Evolutionary conservation across 441 rosid species (phyloP).

Genomic region (Manihot esculenta): DNA sequence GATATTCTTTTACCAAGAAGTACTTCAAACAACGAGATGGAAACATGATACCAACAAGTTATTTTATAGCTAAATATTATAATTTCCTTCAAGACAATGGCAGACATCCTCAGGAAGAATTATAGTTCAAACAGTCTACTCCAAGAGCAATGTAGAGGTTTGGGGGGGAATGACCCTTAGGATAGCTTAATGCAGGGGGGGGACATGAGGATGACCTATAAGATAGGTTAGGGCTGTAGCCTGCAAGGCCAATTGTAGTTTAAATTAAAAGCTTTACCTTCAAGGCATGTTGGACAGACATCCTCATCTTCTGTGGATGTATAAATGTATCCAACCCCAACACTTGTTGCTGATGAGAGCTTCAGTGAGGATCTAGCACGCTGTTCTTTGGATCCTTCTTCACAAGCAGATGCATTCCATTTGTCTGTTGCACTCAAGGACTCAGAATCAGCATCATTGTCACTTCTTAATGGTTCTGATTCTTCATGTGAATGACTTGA

Average conservation of each 20-base stretch:
- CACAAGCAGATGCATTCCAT: conserved; percentile 64
- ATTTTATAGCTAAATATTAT: background rate
- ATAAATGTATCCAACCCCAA: conserved; percentile 54
- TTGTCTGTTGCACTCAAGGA: conserved; percentile 54
- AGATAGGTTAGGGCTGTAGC: too few species aligned
- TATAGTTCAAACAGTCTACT: background rate
- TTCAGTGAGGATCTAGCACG: conserved; percentile 52
- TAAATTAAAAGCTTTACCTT: conserved; percentile 49
- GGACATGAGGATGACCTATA: too few species aligned
- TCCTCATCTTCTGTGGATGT: conserved; percentile 78
- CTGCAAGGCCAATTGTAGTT: too few species aligned
- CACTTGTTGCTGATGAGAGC: conserved; percentile 47
- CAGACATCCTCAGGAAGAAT: background rate
- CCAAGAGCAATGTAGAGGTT: background rate
- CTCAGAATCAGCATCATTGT: conserved; percentile 56
- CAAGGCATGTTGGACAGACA: conserved; percentile 91
- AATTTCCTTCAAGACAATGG: background rate
- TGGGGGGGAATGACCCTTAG: too few species aligned
- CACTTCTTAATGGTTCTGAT: conserved; percentile 71
- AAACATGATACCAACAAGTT: background rate
- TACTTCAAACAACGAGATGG: background rate
- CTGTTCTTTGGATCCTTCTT: conserved; percentile 62
- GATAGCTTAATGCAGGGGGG: background rate
- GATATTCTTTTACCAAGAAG: background rate
- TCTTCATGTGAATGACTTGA: conserved; percentile 75